phyloP scores from a whole-genome alignment of 768 basidiomycete genomes.

The Mycena maculata region DNA sequence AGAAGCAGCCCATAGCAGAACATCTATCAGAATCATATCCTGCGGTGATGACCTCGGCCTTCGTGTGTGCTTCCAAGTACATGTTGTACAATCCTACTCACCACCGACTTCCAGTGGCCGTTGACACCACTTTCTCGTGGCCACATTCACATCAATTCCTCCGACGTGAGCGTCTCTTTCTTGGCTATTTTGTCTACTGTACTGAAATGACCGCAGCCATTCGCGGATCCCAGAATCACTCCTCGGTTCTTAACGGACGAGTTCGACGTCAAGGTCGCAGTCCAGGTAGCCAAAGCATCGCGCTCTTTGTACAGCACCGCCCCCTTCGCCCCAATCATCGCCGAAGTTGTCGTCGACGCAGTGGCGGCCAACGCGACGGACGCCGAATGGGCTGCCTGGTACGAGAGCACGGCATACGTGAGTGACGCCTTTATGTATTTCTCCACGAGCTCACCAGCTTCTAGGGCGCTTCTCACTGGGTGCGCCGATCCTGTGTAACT shows the following conservation, averaged over 20 bases:
- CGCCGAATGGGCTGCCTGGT: slow-evolving; percentile 28
- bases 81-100: neutral
- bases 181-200: too few relatives aligned
- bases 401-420: slow-evolving; percentile 19
- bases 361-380: slow-evolving; percentile 24
- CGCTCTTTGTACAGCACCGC: slow-evolving; percentile 15
- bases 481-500: neutral
- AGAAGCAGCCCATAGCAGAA: slow-evolving; percentile 23
- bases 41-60: slow-evolving; percentile 16
- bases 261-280: slow-evolving; percentile 23
- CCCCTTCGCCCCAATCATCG: slow-evolving; percentile 19
- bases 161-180: slow-evolving; percentile 12
- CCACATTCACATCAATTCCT: slow-evolving; percentile 25
- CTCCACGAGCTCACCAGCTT: neutral
- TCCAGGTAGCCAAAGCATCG: slow-evolving; percentile 14
- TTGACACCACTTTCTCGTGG: slow-evolving; percentile 24
- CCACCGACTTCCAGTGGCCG: slow-evolving; percentile 12
- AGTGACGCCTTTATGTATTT: neutral
- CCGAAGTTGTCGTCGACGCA: slow-evolving; percentile 24
- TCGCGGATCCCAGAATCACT: slow-evolving; percentile 18
- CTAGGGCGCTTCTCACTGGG: slow-evolving; percentile 31
- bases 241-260: slow-evolving; percentile 29
- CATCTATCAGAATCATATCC: slow-evolving; percentile 26
- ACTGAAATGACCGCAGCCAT: slow-evolving; percentile 13
- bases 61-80: neutral